Evolutionary conservation across 2,329 filamentous ascomycete genomes (phyloP).

Genomic region (Monosporascus sp.): DNA sequence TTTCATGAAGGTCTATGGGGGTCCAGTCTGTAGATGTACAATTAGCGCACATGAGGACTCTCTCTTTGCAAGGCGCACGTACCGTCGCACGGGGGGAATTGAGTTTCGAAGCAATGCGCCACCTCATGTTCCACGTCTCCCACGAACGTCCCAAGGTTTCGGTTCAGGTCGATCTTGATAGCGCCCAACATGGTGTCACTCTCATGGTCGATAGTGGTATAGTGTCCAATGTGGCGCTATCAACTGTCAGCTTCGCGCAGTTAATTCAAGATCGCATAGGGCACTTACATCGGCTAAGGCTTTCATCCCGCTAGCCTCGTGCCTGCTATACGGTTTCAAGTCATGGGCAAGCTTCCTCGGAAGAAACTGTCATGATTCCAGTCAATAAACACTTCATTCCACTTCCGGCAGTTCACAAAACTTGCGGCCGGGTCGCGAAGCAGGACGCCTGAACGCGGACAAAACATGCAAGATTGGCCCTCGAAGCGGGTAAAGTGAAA

Average conservation of each 20-base stretch:
- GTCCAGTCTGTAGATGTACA: constrained; percentile 18
- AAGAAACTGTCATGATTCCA: constrained; percentile 10
- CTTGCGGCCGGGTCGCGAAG: background rate
- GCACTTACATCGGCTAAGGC: constrained; percentile 21
- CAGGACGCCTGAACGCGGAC: background rate
- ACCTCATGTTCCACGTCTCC: constrained; percentile 21
- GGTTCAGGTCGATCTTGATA: constrained; percentile 24
- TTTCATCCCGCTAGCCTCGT: constrained; percentile 25
- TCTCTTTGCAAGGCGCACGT: background rate
- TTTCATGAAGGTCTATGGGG: constrained; percentile 21
- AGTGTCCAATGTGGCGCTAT: constrained; percentile 22
- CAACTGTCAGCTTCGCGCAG: background rate
- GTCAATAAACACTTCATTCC: background rate
- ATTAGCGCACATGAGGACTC: constrained; percentile 2
- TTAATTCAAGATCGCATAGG: background rate
- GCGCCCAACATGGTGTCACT: constrained; percentile 24
- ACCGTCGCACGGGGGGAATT: constrained; percentile 22
- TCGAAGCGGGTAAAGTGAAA: too few species aligned
- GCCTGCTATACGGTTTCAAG: constrained; percentile 19
- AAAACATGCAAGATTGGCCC: too few species aligned
- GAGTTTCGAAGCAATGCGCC: constrained; percentile 20
- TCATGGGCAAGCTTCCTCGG: constrained; percentile 21
- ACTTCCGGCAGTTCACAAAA: background rate
- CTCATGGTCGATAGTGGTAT: constrained; percentile 25
- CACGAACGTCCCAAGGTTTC: constrained; percentile 22